phyloP scores from a whole-genome alignment of 106 monocot species.

The Triglochin maritima region DNA sequence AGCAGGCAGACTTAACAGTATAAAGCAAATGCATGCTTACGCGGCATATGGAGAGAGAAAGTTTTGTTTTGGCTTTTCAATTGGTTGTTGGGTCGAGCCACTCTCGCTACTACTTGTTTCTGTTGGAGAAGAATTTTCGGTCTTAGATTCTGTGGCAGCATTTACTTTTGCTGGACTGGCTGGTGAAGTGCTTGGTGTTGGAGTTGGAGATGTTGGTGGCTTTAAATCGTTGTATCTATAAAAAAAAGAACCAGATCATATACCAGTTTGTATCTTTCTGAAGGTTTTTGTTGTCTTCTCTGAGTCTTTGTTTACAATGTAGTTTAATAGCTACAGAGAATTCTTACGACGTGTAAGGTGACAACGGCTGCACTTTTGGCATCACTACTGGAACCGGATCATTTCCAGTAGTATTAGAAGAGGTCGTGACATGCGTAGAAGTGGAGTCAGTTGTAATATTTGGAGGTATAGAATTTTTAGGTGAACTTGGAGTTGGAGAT shows the following conservation, averaged over 20 bases:
- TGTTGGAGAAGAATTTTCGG: background rate
- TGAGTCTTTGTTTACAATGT: background rate
- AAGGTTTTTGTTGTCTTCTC: background rate
- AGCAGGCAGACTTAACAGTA: background rate
- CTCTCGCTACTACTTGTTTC: background rate
- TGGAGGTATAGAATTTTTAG: background rate
- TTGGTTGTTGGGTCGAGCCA: background rate
- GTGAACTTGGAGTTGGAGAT: slow-evolving; percentile 14
- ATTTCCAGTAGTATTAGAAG: too few species aligned
- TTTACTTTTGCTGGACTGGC: background rate
- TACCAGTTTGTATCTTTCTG: background rate
- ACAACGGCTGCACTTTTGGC: too few species aligned
- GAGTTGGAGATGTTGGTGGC: slow-evolving; percentile 32
- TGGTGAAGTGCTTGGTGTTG: slow-evolving; percentile 7
- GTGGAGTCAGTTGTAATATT: too few species aligned
- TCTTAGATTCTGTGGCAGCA: background rate
- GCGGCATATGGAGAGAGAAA: slow-evolving; percentile 43
- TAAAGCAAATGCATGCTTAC: slow-evolving; percentile 17
- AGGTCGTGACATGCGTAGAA: too few species aligned
- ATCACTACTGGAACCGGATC: too few species aligned
- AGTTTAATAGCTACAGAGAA: background rate
- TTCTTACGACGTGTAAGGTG: background rate
- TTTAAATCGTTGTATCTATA: slow-evolving; percentile 26
- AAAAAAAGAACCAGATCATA: background rate
- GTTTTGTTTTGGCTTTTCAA: slow-evolving; percentile 15